phyloP scores from a whole-genome alignment of 371 early-diverging fungal genomes.

The Dichotomocladium elegans region DNA sequence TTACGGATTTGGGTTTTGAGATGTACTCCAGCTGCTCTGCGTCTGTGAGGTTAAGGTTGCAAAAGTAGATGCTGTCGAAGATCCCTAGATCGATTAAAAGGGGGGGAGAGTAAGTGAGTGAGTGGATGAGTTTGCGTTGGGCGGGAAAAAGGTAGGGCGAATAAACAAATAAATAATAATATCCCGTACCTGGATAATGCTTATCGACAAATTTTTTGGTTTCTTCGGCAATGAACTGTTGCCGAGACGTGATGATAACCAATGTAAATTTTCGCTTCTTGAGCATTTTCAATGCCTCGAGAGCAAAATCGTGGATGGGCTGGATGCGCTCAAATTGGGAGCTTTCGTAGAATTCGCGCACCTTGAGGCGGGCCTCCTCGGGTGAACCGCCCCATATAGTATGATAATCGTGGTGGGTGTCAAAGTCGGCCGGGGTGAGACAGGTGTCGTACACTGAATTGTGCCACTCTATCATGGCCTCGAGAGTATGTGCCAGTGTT shows the following conservation, averaged over 20 bases:
- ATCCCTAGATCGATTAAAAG: no score
- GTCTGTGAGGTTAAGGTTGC: slow-evolving; percentile 43
- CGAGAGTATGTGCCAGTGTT: slow-evolving; percentile 41
- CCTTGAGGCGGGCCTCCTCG: slow-evolving; percentile 44
- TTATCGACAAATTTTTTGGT: slow-evolving; percentile 24
- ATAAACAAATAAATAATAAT: neutral
- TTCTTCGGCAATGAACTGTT: slow-evolving; percentile 52
- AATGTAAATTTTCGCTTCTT: slow-evolving; percentile 45
- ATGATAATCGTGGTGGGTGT: slow-evolving; percentile 40
- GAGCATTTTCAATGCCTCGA: slow-evolving; percentile 49
- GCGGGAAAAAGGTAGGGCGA: neutral
- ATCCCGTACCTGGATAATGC: slow-evolving; percentile 26
- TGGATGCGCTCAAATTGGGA: slow-evolving; percentile 41
- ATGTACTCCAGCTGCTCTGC: slow-evolving; percentile 42
- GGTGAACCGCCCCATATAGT: slow-evolving; percentile 48
- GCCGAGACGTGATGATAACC: slow-evolving; percentile 51
- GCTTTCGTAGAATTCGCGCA: slow-evolving; percentile 47
- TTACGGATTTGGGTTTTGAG: slow-evolving; percentile 49
- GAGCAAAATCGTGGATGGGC: slow-evolving; percentile 46
- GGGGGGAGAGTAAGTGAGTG: no score
- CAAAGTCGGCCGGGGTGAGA: slow-evolving; percentile 35
- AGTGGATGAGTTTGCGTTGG: neutral
- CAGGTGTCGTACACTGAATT: slow-evolving; percentile 41
- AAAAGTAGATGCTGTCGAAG: slow-evolving; percentile 54
- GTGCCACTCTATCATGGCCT: slow-evolving; percentile 48